These are phyloP conservation scores for Mycena metata DNA, from an alignment of 768 basidiomycete genomes.

Conservation along the genomic window DNA sequence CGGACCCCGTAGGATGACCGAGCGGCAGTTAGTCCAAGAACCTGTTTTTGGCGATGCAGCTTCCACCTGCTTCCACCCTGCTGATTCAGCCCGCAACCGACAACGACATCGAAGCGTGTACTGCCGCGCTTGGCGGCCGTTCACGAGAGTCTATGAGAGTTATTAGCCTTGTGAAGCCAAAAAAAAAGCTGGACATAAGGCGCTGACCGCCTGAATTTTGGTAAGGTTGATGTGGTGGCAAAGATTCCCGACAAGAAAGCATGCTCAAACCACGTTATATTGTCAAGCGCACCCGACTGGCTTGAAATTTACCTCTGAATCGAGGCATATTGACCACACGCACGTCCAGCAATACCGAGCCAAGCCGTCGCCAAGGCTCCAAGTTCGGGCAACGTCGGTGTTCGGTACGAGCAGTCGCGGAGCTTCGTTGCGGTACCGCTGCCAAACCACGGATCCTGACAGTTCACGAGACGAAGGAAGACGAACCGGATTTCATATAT, in stretches of 20 bases:
- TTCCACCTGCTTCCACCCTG: no score
- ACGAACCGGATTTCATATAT: no score
- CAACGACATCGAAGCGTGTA: neutral
- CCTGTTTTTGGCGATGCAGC: conserved; percentile 3
- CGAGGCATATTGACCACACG: neutral
- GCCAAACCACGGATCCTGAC: no score
- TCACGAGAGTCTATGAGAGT: no score
- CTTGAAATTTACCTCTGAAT: neutral
- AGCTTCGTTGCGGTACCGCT: no score
- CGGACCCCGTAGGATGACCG: conserved; percentile 3
- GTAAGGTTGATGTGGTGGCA: no score
- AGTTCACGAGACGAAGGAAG: no score
- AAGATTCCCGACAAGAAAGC: neutral
- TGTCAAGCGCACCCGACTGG: no score
- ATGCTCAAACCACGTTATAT: neutral
- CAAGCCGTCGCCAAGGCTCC: neutral
- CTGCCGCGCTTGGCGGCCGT: no score
- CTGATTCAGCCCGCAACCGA: conserved; percentile 1
- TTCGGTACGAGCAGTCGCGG: neutral
- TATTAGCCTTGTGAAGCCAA: no score
- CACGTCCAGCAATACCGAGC: conserved; percentile 23
- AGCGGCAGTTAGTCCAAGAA: conserved; percentile 1
- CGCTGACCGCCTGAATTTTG: no score
- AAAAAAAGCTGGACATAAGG: no score
- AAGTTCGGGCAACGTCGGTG: neutral